Evolutionary conservation across 768 basidiomycete genomes (phyloP), one percentile per base, ranked within the genome.

Genomic region (Scleroderma bovista): DNA sequence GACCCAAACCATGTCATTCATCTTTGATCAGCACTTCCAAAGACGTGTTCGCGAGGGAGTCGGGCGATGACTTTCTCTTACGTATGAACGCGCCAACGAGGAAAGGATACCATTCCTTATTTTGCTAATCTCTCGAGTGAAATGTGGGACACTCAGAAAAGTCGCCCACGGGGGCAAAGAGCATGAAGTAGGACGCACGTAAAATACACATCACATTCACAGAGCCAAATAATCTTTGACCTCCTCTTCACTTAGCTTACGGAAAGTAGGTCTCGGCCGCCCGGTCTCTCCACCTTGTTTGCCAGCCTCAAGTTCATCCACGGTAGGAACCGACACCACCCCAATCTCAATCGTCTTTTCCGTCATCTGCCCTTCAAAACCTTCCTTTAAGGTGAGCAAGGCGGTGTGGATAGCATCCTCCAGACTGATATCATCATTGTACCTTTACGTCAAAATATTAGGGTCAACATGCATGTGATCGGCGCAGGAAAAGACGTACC

Each of bases 321-420:
- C 62, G 12, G 86, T 88, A 8, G 93, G 91, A 15, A 94, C 88
- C 44, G 93, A 95, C 56, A 98, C 81, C 36, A 99, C 84, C 31
- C 96, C 96, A 46, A 99, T 92, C 73, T 99, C 96, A 63, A 99
- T 96, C 41, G 96, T 99, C 75, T 96, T 94, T 72, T 97, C 96
- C 24, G 95, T 97, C 95, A 99, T 97, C 65, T 97, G 91, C n/a
- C 96, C 96, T 70, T 99, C 96, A 61, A 98, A 99, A 3, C 96
- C 94, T 72, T 98, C 96, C 72, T 99, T 98, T 57, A 98, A 75
- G 32, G 96, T 99, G 57, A 99, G 72, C 24, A 99, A 81, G 31
- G 96, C 96, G 12, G 96, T 99, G 70, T 99, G 96, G 57, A 98
- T 98, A 31, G 95, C 96, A 67, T 97, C 96, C 72, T 97, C 95